Evolutionary conservation across 805 yeast species (phyloP), one percentile per base, ranked within the genome.

Genomic region (Kuraishia ogatae): DNA sequence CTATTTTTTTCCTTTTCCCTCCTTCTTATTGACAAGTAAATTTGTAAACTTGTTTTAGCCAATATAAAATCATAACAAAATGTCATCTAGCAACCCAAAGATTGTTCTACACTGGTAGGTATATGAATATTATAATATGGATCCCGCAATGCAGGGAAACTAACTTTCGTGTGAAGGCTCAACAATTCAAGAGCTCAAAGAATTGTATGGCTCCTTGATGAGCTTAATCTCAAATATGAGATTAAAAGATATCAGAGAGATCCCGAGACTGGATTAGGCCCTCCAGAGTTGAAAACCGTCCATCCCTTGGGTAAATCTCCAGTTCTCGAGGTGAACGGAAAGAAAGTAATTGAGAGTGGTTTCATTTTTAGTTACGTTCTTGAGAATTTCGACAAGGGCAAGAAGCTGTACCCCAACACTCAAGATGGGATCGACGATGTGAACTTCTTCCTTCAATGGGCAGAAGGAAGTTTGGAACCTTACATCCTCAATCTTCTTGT

Each of bases 291-390:
- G 47, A 72, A 72, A 56, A 70, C 77, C 47, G 69, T 83, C 11
- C 87, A 82, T 62, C 85, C 87, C 10, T 66, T 81, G 22, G 91
- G 90, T 0, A 83, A 82, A 62, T 71, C 83, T 0, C 93, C 93
- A 1, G 65, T 84, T 1, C 58, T 87, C 50, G 85, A 80, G 58
- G 64, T 75, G 43, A 71, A 72, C 50, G 76, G 71, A 26, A 58
- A 59, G 22, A 59, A 60, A 20, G 15, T 83, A 50, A 82, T 82
- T 11, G 93, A 86, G 66, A 77, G 84, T 17, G 91, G 87, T 2
- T 72, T 74, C 51, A 84, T 86, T 49, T 65, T 81, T 51, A 78
- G 77, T 54, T 81, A 81, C 61, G 62, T 86, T 28, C 66, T 83
- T 52, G 62, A 65, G 22, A 68, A 80, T 57, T 83, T 76, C 61